A percentile compares a stretch with the other conserved stretches of the same genome.
Conservation (phyloP, 1,284 basidiomycete species). For the Fomitiporia mediterranea region DNA sequence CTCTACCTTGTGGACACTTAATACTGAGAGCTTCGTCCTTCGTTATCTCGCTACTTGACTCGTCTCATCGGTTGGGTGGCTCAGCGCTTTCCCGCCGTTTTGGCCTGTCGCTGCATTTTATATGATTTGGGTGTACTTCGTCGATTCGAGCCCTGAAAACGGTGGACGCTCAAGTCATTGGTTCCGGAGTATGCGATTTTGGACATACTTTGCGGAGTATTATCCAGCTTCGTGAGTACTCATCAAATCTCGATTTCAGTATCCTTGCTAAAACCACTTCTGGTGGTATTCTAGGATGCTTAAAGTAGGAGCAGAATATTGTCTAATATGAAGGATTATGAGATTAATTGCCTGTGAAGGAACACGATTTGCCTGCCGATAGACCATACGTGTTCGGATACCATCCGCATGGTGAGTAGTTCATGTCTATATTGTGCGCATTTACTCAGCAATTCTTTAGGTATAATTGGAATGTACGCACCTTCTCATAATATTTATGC, state of each 20-base stretch:
- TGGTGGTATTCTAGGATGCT: too few relatives aligned
- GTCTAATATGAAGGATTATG: constrained; percentile 3
- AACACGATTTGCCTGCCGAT: constrained; percentile 86
- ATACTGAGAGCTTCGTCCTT: not conserved
- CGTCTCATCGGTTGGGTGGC: not conserved
- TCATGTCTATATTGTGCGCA: constrained; percentile 3
- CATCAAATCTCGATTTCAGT: constrained; percentile 10
- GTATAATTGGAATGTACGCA: constrained; percentile 80
- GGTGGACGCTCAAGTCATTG: constrained; percentile 79
- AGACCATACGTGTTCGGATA: constrained; percentile 95
- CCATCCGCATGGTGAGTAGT: constrained; percentile 86
- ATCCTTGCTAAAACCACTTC: too few relatives aligned
- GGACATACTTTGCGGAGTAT: constrained; percentile 88
- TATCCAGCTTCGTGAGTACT: constrained; percentile 84
- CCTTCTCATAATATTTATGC: not conserved
- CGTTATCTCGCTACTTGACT: not conserved
- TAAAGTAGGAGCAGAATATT: constrained; percentile 39
- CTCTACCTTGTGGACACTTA: constrained; percentile 1
- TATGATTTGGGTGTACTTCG: constrained; percentile 70
- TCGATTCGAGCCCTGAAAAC: constrained; percentile 74
- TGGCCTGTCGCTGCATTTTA: constrained; percentile 90
- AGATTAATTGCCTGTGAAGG: constrained; percentile 38
- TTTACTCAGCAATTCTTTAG: constrained; percentile 32
- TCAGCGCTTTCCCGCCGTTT: constrained; percentile 80
- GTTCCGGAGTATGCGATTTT: constrained; percentile 69